Evolutionary conservation across 1,139 yeast genomes (phyloP).

Genomic region (Spathaspora sp.): DNA sequence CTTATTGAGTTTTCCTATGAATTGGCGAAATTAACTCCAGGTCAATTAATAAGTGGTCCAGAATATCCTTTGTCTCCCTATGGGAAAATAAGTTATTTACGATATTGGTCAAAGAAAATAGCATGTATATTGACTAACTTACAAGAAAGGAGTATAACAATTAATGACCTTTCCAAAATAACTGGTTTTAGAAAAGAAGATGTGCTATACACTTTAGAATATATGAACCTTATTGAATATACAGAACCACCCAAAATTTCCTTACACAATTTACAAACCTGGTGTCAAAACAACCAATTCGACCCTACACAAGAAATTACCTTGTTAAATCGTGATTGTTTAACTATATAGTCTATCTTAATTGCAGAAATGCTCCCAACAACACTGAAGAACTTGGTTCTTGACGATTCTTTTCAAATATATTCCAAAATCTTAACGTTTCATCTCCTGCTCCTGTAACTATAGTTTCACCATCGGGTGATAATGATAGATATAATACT

Average conservation of each 20-base stretch:
- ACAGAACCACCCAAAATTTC: constrained; percentile 17
- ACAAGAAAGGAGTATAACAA: constrained; percentile 28
- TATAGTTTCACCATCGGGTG: constrained; percentile 98
- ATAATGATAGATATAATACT: constrained; percentile 82
- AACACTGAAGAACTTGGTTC: constrained; percentile 62
- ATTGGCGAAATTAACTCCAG: constrained; percentile 53
- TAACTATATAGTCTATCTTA: constrained; percentile 46
- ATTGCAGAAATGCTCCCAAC: constrained; percentile 76
- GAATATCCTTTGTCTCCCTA: constrained; percentile 85
- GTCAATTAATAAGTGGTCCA: constrained; percentile 71
- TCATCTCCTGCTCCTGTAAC: constrained; percentile 99
- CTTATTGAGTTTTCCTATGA: constrained; percentile 82
- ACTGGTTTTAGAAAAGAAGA: constrained; percentile 79
- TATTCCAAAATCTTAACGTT: constrained; percentile 90
- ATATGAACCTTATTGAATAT: constrained; percentile 51
- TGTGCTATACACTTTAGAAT: constrained; percentile 59
- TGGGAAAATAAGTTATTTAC: constrained; percentile 70
- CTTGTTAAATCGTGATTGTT: constrained; percentile 28
- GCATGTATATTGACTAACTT: constrained; percentile 19
- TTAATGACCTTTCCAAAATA: constrained; percentile 51
- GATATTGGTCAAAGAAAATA: constrained; percentile 68
- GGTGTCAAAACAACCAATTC: constrained; percentile 29
- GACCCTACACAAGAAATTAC: constrained; percentile 23
- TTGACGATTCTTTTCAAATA: constrained; percentile 71
- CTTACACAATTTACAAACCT: constrained; percentile 24